Base-by-base conservation (phyloP, 306 rosid genomes). In the Cucurbita ficifolia region DNA sequence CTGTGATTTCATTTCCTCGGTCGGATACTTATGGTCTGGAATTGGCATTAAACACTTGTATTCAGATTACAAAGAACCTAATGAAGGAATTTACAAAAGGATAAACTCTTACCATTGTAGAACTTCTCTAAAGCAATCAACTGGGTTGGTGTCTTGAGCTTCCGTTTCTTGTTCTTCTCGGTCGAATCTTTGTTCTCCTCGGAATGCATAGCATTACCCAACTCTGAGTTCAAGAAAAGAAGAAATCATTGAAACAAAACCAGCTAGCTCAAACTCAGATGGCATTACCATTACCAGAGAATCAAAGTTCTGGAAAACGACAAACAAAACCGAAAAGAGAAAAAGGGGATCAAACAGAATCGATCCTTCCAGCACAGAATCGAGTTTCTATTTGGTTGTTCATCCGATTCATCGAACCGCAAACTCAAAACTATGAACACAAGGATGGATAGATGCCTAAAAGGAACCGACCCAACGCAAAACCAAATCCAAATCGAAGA, bases 1-100 rank as follows among this genome's bases (percentile, higher is more conserved):
- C 71, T 82, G 86, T 73, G 63, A 56, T 78, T 89, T 94, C 92
- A 89, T 86, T 82, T 91, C 96, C 79, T 94, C 99, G 1, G 91
- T 82, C 21, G 99, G 99, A 78, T 94, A 94, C 81, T 89, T 94
- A 78, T 88, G 90, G 83, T 89, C 99, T 94, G 87, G 40, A 77
- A 76, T 70, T 67, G 73, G 64, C 78, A 35, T 55, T 33, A 77
- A 4, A 11, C 18, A 21, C 22, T 59, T 42, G 3, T 29, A 65
- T 76, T 61, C 75, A 71, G 76, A 77, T 22, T 65, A 54, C 43
- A 69, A 3, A 70, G 55, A 76, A 61, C 38, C 52, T 82, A 35
- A 39, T 68, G 57, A 8, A 54, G 67, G 45, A 70, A 73, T 55
- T 14, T 29, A 73, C 69, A 71, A 73, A 62, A 77, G 75, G 24